Base-by-base conservation (phyloP, 768 basidiomycete genomes). In the Astraeus odoratus region DNA sequence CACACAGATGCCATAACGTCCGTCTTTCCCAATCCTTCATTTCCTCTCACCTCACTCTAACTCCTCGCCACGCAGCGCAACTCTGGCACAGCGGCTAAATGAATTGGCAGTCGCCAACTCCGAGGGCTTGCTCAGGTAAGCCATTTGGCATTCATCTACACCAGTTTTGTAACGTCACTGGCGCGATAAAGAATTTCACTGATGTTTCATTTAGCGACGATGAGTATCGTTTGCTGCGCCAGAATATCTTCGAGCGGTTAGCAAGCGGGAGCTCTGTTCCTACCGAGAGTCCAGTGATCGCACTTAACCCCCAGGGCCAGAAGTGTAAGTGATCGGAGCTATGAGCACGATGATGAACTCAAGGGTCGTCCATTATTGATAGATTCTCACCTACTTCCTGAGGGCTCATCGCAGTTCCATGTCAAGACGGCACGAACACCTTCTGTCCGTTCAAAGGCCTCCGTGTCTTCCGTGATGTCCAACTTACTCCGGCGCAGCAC, bases 171-270 rank as follows among this genome's bases (percentile, higher is more conserved):
- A 15, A 6, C 9, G 19, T 16, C 19, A 25, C 30, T 12, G 10
- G 12, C 30, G 31, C 26, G 31, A n/a, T 30, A 20, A 16, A 30
- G 40, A 34, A 42, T 15, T 26, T 26, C 37, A 44, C 46, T 45
- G 45, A 52, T 40, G 5, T 34, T 33, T 43, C 37, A 3, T 8
- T 46, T 55, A 91, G 89, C 58, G 85, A 91, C 63, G 86, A 90
- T 53, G 89, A 89, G 59, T 91, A 91, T 60, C 80, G 88, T 41
- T 62, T 91, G 34, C 74, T 92, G 10, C 80, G 89, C 35, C 87
- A 89, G 62, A 87, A 82, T 57, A 70, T 92, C 30, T 91, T 92
- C 53, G 86, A 90, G 59, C 77, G 89, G 42, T 78, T 87, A 55
- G 74, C 85, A 13, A 77, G 67, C 49, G 73, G 70, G 41, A 67